Conservation (phyloP, 129 eudicot species). For the Pittosporum tobira region DNA sequence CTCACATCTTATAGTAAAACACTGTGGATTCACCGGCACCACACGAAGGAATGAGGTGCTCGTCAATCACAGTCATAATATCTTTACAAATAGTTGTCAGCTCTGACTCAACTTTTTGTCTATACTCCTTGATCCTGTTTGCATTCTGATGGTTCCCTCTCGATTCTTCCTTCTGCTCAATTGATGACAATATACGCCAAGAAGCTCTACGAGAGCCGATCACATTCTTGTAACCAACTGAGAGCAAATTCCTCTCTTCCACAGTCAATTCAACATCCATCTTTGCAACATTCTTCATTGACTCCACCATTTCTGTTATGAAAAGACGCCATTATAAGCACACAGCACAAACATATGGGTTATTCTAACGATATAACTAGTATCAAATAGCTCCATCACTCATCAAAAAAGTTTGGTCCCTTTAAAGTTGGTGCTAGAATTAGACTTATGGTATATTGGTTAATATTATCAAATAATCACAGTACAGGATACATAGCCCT, state of each 20-base stretch:
- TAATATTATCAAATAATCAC: too few species aligned
- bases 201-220: conserved; percentile 45
- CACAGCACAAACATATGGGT: too few species aligned
- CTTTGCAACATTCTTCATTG: conserved; percentile 39
- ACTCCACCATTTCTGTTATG: conserved; percentile 51
- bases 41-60: conserved; percentile 41
- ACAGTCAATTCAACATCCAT: conserved; percentile 47
- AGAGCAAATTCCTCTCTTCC: conserved; percentile 47
- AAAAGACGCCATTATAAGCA: neutral
- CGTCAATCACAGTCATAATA: conserved; percentile 34
- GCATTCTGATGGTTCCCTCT: conserved; percentile 38
- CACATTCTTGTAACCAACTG: conserved; percentile 53
- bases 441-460: too few species aligned
- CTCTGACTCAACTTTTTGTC: conserved; percentile 42
- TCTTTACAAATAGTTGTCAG: conserved; percentile 40
- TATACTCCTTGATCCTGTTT: conserved; percentile 32
- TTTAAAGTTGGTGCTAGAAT: too few species aligned
- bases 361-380: too few species aligned
- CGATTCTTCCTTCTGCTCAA: conserved; percentile 38
- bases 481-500: too few species aligned
- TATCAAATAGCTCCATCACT: too few species aligned
- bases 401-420: too few species aligned
- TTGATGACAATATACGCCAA: conserved; percentile 42
- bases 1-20: conserved; percentile 46
- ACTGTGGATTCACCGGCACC: conserved; percentile 37